Base-by-base conservation (phyloP, 2,329 filamentous ascomycete genomes). In the Ambrosiella xylebori region DNA sequence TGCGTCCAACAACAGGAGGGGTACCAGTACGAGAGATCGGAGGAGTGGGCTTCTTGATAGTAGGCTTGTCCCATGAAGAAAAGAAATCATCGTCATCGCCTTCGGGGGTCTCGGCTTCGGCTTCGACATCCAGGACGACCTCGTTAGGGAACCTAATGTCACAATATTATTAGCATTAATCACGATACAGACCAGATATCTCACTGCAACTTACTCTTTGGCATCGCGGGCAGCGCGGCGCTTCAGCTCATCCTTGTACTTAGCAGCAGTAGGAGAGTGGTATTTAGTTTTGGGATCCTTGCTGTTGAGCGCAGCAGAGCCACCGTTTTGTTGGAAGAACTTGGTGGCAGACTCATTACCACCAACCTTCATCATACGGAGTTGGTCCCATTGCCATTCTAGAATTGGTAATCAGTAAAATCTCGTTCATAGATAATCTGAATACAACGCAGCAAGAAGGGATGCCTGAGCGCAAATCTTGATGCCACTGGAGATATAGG, bases 381-480 rank as follows among this genome's bases (percentile, higher is more conserved):
- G 79, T 71, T 98, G 93, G 64, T 96, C 89, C 93, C 93, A 98
- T 86, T 96, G 89, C 93, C 93, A 98, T 75, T 88, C 84, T 87
- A 59, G 62, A 63, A 70, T 57, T 40, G 13, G 35, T 15, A 15
- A 54, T 49, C 8, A 40, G 37, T 40, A 54, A 6, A 19, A 27
- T 27, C 27, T 27, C 27, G 27, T 2, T 27, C 27, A 27, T 27
- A 27, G 27, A 27, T 27, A 27, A 27, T 3, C 27, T 27, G 27
- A 27, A 27, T 3, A 27, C 27, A 27, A 27, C 27, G 27, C 27
- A 27, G 27, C 27, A 27, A 27, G 27, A 27, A 27, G 27, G 2
- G 27, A 27, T 27, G 27, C 4, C 27, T 4, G 27, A 27, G 27
- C 3, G 27, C 27, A 27, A 5, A 27, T 27, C 27, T 27, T 27